A percentile compares a stretch with the other conserved stretches of the same genome.
These are phyloP conservation scores for Parathielavia hyrcaniae DNA, from an alignment of 495 filamentous ascomycete species.

Conservation along the genomic window DNA sequence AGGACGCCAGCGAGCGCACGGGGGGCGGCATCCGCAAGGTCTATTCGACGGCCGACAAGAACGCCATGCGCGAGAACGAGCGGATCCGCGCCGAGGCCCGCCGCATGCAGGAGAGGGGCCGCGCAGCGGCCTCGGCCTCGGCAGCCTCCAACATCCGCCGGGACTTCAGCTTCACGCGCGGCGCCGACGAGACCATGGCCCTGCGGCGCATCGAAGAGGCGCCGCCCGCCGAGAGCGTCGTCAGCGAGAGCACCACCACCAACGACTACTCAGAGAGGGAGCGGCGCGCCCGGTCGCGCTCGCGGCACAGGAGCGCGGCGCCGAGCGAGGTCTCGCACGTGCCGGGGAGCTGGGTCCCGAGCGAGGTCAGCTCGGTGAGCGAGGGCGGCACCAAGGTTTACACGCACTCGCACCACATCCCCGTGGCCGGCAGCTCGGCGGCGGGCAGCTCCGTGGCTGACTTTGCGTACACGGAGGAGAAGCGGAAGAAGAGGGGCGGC, in stretches of 20 bases:
- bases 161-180: constrained; percentile 46
- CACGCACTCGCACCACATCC: constrained; percentile 68
- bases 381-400: constrained; percentile 75
- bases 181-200: constrained; percentile 36
- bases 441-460: constrained; percentile 27
- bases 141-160: constrained; percentile 22
- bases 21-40: constrained; percentile 50
- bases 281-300: background rate
- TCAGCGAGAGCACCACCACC: background rate
- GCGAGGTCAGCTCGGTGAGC: constrained; percentile 40
- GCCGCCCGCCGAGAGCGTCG: constrained; percentile 12
- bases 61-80: constrained; percentile 38
- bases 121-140: constrained; percentile 24
- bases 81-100: constrained; percentile 46
- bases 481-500: constrained; percentile 30
- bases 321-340: constrained; percentile 20
- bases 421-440: constrained; percentile 37
- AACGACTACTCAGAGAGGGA: constrained; percentile 2
- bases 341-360: constrained; percentile 54
- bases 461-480: constrained; percentile 33
- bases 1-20: constrained; percentile 25
- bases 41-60: constrained; percentile 48
- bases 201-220: constrained; percentile 31
- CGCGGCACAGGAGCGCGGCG: constrained; percentile 12
- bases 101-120: constrained; percentile 38